These are phyloP conservation scores for Musa acuminata DNA, from an alignment of 176 grass and related monocot genomes.

Conservation along the genomic window DNA sequence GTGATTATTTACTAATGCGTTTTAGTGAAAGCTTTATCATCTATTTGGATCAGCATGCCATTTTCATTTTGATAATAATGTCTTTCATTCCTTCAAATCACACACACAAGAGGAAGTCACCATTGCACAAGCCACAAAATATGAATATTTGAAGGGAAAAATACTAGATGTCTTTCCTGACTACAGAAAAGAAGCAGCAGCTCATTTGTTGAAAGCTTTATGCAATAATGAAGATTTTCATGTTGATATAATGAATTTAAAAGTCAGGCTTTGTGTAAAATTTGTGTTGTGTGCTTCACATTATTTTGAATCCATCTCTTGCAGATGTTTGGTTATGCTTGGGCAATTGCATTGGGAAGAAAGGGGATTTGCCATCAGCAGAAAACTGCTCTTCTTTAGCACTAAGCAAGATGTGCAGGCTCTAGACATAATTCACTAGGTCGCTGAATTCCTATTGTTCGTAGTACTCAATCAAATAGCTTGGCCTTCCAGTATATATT, in stretches of 20 bases:
- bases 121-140: constrained; percentile 44
- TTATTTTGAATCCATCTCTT: constrained; percentile 95
- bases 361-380: constrained; percentile 73
- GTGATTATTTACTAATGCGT: neutral
- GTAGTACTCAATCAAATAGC: neutral
- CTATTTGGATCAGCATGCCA: neutral
- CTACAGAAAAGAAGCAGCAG: constrained; percentile 84
- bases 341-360: constrained; percentile 99
- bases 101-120: constrained; percentile 59
- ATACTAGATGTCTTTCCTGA: constrained; percentile 69
- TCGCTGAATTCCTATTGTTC: no score
- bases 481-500: constrained; percentile 19
- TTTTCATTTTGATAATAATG: neutral
- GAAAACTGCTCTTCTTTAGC: constrained; percentile 73
- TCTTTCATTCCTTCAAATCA: constrained; percentile 9
- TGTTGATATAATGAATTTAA: neutral
- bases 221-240: neutral
- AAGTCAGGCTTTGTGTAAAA: neutral
- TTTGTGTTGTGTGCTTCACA: constrained; percentile 39
- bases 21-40: no score
- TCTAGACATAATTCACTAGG: no score
- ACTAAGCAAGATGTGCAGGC: constrained; percentile 49
- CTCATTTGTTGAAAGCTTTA: constrained; percentile 93
- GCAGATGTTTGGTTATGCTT: constrained; percentile 84
- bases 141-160: constrained; percentile 84